phyloP scores from a whole-genome alignment of 2,329 filamentous ascomycete genomes.

The Esteya vermicola region DNA sequence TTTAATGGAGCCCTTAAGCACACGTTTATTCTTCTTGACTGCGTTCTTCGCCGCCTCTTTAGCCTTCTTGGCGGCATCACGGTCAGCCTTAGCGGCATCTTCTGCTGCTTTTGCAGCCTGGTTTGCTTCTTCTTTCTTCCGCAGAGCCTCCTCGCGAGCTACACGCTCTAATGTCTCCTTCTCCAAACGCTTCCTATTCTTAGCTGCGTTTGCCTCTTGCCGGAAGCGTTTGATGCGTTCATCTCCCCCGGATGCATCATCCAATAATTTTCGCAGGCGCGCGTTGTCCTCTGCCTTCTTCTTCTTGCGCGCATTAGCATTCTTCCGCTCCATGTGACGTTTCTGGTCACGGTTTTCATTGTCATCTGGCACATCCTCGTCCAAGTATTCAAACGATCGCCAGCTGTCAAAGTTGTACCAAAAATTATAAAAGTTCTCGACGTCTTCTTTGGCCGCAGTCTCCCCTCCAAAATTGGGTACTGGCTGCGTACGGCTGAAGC shows the following conservation, averaged over 20 bases:
- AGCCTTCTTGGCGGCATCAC: slow-evolving; percentile 79
- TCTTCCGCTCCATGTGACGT: slow-evolving; percentile 96
- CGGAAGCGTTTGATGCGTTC: slow-evolving; percentile 97
- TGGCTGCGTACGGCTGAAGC: slow-evolving; percentile 84
- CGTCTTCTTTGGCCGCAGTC: slow-evolving; percentile 73
- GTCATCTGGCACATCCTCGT: slow-evolving; percentile 97
- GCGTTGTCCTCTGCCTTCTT: slow-evolving; percentile 97
- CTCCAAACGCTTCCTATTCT: slow-evolving; percentile 89
- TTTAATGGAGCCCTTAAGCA: slow-evolving; percentile 86
- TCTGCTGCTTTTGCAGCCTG: slow-evolving; percentile 71
- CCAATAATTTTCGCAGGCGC: slow-evolving; percentile 77
- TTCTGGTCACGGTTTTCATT: slow-evolving; percentile 99
- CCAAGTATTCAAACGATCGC: slow-evolving; percentile 94
- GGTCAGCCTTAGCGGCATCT: slow-evolving; percentile 69
- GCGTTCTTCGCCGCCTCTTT: slow-evolving; percentile 99
- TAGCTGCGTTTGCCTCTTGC: slow-evolving; percentile 77
- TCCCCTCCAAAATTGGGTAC: slow-evolving; percentile 78
- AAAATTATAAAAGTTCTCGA: slow-evolving; percentile 97
- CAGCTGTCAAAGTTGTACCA: slow-evolving; percentile 99
- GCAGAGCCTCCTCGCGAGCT: slow-evolving; percentile 69
- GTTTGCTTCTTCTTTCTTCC: slow-evolving; percentile 73
- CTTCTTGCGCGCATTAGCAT: slow-evolving; percentile 94
- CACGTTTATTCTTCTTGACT: slow-evolving; percentile 99
- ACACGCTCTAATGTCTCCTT: slow-evolving; percentile 86
- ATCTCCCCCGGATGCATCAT: slow-evolving; percentile 70